Evolutionary conservation across 306 rosid genomes (phyloP).

Genomic region (Vicia villosa): DNA sequence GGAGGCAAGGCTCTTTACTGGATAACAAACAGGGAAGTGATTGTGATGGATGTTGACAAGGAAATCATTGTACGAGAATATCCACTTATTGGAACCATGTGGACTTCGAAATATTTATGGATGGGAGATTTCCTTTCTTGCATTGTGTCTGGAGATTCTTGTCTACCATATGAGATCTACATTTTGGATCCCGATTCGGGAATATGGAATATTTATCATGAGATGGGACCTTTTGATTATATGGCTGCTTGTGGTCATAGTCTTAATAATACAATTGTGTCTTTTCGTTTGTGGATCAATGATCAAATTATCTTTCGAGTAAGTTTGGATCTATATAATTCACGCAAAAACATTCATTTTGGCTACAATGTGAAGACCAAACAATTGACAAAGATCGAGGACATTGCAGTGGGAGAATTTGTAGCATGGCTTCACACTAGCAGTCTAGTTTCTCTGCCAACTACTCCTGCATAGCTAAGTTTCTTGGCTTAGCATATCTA

Average conservation of each 20-base stretch:
- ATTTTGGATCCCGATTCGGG: background rate
- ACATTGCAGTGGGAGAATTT: background rate
- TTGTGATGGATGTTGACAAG: background rate
- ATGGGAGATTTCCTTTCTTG: background rate
- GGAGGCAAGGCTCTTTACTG: background rate
- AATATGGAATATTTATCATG: background rate
- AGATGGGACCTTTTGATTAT: background rate
- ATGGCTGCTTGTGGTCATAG: background rate
- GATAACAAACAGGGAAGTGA: background rate
- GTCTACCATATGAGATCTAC: background rate
- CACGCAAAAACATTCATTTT: background rate
- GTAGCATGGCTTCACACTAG: constrained; percentile 5
- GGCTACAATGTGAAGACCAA: background rate
- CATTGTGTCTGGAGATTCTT: background rate
- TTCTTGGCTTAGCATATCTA: background rate
- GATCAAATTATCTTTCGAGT: background rate
- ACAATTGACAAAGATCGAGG: background rate
- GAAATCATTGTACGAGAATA: background rate
- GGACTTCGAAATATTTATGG: background rate
- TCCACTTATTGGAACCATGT: background rate
- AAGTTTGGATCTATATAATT: too few species aligned
- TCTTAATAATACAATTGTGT: background rate
- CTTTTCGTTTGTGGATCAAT: background rate
- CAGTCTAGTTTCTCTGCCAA: background rate
- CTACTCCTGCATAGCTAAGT: background rate